Conservation (phyloP, 2,329 filamentous ascomycete species). For the Diaporthe batatas region DNA sequence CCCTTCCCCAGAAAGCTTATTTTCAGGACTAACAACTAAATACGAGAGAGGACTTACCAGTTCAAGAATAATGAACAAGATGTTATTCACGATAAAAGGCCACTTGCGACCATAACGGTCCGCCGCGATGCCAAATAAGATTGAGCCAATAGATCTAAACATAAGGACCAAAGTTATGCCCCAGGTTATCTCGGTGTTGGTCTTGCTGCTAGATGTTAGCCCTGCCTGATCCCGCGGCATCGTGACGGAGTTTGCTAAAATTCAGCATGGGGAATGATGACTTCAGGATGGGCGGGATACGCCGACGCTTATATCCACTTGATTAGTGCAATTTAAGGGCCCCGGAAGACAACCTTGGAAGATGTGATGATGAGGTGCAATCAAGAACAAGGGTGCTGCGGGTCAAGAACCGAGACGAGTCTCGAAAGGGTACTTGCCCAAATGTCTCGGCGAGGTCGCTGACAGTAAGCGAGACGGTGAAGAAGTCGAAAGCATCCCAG, state of each 20-base stretch:
- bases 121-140: conserved; percentile 66
- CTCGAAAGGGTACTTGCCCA: conserved; percentile 43
- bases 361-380: too few species aligned
- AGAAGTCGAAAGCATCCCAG: conserved; percentile 77
- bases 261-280: neutral
- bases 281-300: neutral
- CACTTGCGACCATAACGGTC: conserved; percentile 74
- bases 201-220: conserved; percentile 47
- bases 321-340: neutral
- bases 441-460: conserved; percentile 67
- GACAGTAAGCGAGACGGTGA: conserved; percentile 73
- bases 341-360: too few species aligned
- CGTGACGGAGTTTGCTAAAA: neutral
- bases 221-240: neutral
- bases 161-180: conserved; percentile 74
- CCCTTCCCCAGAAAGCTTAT: conserved; percentile 22
- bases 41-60: conserved; percentile 62
- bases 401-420: neutral
- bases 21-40: neutral
- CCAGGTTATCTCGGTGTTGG: conserved; percentile 72
- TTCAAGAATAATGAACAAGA: conserved; percentile 79
- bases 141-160: conserved; percentile 67
- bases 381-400: neutral
- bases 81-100: conserved; percentile 82
- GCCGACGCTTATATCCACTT: too few species aligned